A percentile compares a stretch with the other conserved stretches of the same genome.
Evolutionary conservation across 129 eudicot species (phyloP).

Genomic region (Logfia minima): DNA sequence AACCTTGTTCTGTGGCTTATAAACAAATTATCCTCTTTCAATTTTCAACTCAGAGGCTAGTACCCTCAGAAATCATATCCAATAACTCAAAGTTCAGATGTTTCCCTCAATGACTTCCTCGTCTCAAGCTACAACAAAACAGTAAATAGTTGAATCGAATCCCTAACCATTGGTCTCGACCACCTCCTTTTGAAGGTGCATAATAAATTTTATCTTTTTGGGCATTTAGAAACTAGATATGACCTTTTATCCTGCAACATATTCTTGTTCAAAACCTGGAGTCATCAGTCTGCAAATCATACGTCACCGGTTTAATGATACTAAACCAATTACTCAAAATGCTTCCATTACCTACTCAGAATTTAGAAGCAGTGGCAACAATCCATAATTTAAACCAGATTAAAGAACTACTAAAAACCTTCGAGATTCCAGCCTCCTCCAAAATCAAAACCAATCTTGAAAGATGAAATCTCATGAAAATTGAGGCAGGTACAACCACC

Average conservation of each 20-base stretch:
- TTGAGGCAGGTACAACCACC: constrained; percentile 30
- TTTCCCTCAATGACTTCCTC: background rate
- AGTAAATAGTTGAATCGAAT: background rate
- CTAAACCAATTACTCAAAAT: background rate
- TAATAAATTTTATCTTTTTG: background rate
- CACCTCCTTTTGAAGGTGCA: background rate
- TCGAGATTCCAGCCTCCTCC: constrained; percentile 20
- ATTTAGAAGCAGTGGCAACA: background rate
- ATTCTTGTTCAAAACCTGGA: background rate
- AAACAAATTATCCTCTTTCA: too few relatives aligned
- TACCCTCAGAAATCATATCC: background rate
- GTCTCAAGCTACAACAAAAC: background rate
- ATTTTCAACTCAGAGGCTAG: background rate
- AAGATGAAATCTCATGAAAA: constrained; percentile 32
- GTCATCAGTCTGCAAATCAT: background rate
- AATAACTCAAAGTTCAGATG: background rate
- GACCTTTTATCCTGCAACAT: background rate
- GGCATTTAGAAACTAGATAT: background rate
- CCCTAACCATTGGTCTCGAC: background rate
- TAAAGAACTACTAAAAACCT: background rate
- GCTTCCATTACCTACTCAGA: background rate
- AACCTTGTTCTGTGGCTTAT: too few relatives aligned
- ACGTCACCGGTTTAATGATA: background rate
- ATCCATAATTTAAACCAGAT: background rate
- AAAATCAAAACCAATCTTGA: constrained; percentile 35